These are phyloP conservation scores for Olyra latifolia DNA, from an alignment of 176 grass and related monocot genomes.

Conservation along the genomic window DNA sequence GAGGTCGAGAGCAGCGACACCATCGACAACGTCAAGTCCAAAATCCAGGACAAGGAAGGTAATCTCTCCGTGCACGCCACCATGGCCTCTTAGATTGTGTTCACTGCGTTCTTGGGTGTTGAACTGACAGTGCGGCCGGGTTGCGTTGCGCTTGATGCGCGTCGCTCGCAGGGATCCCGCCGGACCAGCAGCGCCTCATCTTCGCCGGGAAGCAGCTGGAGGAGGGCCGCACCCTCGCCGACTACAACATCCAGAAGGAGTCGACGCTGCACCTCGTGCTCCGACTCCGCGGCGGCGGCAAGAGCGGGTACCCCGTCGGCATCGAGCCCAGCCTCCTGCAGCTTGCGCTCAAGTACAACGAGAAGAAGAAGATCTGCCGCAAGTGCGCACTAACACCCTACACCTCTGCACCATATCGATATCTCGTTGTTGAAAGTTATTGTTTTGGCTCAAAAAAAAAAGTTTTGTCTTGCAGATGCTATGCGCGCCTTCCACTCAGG, in stretches of 20 bases:
- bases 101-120: too few relatives aligned
- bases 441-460: too few relatives aligned
- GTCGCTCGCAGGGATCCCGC: constrained; percentile 71
- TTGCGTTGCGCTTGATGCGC: too few relatives aligned
- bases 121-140: too few relatives aligned
- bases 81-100: too few relatives aligned
- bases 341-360: constrained; percentile 93
- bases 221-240: constrained; percentile 81
- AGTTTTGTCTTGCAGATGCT: too few relatives aligned
- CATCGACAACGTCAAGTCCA: constrained; percentile 97
- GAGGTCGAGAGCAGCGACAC: constrained; percentile 99
- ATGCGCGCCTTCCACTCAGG: constrained; percentile 82
- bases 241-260: constrained; percentile 99
- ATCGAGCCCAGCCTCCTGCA: constrained; percentile 81
- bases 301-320: too few relatives aligned
- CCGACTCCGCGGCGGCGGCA: constrained; percentile 81
- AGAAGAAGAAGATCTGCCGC: constrained; percentile 94
- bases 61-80: too few relatives aligned
- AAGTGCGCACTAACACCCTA: too few relatives aligned
- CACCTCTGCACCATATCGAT: too few relatives aligned
- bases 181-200: constrained; percentile 94
- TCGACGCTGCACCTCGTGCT: constrained; percentile 87
- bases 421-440: too few relatives aligned
- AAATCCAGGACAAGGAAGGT: constrained; percentile 99
- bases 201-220: constrained; percentile 96